phyloP scores from a whole-genome alignment of 2,329 filamentous ascomycete species.

The Didymella exigua region DNA sequence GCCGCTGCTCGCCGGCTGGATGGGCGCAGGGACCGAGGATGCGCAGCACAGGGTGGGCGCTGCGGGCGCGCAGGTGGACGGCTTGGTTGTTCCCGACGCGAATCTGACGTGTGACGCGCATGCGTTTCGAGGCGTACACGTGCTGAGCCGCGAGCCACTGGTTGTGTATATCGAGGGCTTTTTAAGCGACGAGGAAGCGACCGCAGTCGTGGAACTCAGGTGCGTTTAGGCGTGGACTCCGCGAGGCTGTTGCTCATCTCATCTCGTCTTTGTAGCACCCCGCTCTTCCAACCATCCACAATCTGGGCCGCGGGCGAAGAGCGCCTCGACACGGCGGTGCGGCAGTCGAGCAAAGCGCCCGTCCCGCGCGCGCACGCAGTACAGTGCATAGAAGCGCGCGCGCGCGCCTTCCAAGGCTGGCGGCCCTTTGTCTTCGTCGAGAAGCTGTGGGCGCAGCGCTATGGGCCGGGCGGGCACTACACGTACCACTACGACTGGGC shows the following conservation, averaged over 20 bases:
- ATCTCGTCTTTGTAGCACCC: constrained; percentile 39
- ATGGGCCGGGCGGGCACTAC: constrained; percentile 64
- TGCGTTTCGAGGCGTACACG: constrained; percentile 50
- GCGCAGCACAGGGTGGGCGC: constrained; percentile 15
- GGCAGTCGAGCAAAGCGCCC: constrained; percentile 59
- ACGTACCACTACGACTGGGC: constrained; percentile 63
- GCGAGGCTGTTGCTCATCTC: background rate
- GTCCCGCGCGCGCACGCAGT: constrained; percentile 53
- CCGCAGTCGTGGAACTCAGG: constrained; percentile 61
- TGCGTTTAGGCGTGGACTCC: constrained; percentile 43
- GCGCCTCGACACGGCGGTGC: constrained; percentile 55
- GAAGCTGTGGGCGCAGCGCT: constrained; percentile 65
- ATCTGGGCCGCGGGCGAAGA: constrained; percentile 58
- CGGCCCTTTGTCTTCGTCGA: constrained; percentile 63
- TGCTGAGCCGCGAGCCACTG: constrained; percentile 60
- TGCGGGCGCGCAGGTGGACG: constrained; percentile 33
- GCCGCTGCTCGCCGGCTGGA: constrained; percentile 33
- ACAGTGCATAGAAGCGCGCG: constrained; percentile 64
- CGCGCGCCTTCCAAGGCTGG: constrained; percentile 66
- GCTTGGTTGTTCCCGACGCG: constrained; percentile 49
- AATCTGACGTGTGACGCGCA: constrained; percentile 49
- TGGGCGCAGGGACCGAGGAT: no score
- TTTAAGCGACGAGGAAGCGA: constrained; percentile 54
- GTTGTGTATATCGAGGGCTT: constrained; percentile 65
- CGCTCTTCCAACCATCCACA: constrained; percentile 60